Evolutionary conservation across 352 stramenopile genomes (phyloP).

Genomic region (Phytopythium ostracodes): DNA sequence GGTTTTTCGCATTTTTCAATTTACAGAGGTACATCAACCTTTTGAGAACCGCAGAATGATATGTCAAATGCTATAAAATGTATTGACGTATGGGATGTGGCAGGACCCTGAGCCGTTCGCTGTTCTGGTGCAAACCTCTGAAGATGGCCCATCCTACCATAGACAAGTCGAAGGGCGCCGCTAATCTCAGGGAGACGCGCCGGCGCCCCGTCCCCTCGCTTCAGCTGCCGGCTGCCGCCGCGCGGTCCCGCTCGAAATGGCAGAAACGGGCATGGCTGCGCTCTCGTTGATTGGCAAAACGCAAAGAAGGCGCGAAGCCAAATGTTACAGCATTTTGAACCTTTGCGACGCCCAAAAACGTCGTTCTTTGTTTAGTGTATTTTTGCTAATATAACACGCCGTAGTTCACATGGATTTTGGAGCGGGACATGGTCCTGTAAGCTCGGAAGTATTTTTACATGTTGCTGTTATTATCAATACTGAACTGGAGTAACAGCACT

Average conservation of each 20-base stretch:
- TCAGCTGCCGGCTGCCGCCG: background rate
- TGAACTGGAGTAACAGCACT: too few species aligned
- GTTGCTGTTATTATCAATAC: too few species aligned
- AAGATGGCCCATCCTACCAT: constrained; percentile 4
- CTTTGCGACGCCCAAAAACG: too few species aligned
- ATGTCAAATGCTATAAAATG: background rate
- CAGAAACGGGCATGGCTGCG: background rate
- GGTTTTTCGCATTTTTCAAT: background rate
- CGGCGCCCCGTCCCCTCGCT: background rate
- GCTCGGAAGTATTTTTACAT: too few species aligned
- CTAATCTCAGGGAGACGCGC: constrained; percentile 5
- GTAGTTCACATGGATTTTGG: too few species aligned
- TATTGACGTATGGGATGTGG: background rate
- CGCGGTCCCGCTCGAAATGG: constrained; percentile 2
- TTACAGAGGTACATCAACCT: background rate
- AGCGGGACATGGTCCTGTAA: too few species aligned
- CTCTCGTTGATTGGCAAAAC: background rate
- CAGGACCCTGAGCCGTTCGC: background rate
- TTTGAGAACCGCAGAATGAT: too few species aligned
- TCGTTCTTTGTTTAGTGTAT: too few species aligned
- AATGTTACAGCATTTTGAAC: too few species aligned
- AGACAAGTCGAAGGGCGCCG: constrained; percentile 7
- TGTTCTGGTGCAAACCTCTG: constrained; percentile 11
- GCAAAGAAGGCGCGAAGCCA: background rate
- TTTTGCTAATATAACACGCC: too few species aligned